These are phyloP conservation scores for Ogataea salicorniae DNA, from an alignment of 805 yeast species.

Conservation along the genomic window DNA sequence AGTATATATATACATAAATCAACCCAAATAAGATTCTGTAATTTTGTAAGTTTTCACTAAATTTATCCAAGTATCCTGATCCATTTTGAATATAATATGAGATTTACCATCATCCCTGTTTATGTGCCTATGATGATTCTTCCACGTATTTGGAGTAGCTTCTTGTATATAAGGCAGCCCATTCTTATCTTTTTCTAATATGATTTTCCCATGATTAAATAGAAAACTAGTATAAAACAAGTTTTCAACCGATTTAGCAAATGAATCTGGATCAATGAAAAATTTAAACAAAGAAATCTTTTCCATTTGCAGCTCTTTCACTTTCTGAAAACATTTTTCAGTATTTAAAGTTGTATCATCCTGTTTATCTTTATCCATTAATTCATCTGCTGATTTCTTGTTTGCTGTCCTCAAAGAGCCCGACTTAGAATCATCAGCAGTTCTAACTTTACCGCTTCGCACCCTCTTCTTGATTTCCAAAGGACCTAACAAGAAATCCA, in stretches of 20 bases:
- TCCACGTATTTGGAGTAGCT: constrained; percentile 18
- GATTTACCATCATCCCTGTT: constrained; percentile 29
- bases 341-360: constrained; percentile 63
- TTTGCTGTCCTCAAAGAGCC: constrained; percentile 45
- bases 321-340: constrained; percentile 38
- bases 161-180: constrained; percentile 31
- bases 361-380: constrained; percentile 42
- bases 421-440: constrained; percentile 38
- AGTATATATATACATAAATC: background rate
- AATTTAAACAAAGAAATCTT: constrained; percentile 58
- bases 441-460: constrained; percentile 29
- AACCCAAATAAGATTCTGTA: constrained; percentile 37
- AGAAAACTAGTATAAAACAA: constrained; percentile 78
- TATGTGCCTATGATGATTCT: constrained; percentile 16
- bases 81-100: constrained; percentile 72
- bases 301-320: constrained; percentile 28
- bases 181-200: constrained; percentile 47
- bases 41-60: constrained; percentile 53
- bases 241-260: constrained; percentile 76
- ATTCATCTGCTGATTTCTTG: constrained; percentile 45
- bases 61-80: constrained; percentile 58
- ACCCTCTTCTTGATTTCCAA: constrained; percentile 52
- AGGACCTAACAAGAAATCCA: constrained; percentile 69
- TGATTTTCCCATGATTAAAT: constrained; percentile 64
- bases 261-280: constrained; percentile 71